Evolutionary conservation across 2,329 filamentous ascomycete species (phyloP), one percentile per base, ranked within the genome.

Genomic region (Fusarium irregulare): DNA sequence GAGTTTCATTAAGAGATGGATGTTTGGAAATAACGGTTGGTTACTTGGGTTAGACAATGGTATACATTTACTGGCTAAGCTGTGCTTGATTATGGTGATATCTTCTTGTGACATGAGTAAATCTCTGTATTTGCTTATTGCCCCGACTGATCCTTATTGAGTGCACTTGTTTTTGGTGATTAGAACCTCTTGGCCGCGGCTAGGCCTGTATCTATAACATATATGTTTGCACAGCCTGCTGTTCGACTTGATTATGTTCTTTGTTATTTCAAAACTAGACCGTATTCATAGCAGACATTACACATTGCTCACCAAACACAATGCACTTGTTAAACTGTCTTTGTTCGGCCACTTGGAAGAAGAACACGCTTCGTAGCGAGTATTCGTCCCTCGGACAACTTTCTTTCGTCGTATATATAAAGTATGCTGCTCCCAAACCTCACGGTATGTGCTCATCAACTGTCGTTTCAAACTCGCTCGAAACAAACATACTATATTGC

Each of bases 1-100:
- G 92, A 93, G 70, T 94, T 95, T 78, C 90, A 93, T 7, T 71
- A 60, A 34, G 49, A 20, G 10, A 28, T 46, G 32, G 25, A 34
- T 44, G 14, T 10, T 7, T 6, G 14, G 18, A n/a, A 30, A 46
- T 42, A 41, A 42, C 28, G 20, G 11, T 18, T 50, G 46, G 13
- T 45, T 37, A 11, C 27, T 37, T 30, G 42, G 42, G 28, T 21
- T 60, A 66, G 48, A 66, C n/a, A 48, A 55, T 23, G 16, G 56
- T 60, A 60, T 20, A 54, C 28, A 53, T 23, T 13, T 46, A 27
- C 21, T 53, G 20, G 13, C 14, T 40, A 9, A 28, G 20, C 14
- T 30, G 23, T 21, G 23, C 42, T 37, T 20, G 23, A 6, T 25
- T 2, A 30, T 25, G 23, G n/a, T 23, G 7, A 23, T 18, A 4